phyloP scores from a whole-genome alignment of 106 monocot genomes.

The Phalaenopsis equestris region DNA sequence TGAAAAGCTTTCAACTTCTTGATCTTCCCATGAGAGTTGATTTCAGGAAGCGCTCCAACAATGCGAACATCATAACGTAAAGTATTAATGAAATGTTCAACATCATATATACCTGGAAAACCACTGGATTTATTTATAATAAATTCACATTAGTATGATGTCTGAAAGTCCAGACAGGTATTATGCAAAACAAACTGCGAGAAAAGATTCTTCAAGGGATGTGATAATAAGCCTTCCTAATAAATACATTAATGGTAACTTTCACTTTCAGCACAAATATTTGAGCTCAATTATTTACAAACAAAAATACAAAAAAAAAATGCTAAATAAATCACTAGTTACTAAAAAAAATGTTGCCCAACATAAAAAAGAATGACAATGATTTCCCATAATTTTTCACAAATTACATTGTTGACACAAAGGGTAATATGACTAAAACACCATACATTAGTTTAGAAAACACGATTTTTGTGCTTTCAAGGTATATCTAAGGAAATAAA shows the following conservation, averaged over 20 bases:
- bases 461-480: background rate
- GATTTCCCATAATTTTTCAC: background rate
- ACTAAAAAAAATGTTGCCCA: background rate
- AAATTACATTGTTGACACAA: background rate
- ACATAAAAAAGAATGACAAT: background rate
- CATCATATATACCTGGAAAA: constrained; percentile 96
- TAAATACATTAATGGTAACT: background rate
- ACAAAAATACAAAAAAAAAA: background rate
- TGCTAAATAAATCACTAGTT: background rate
- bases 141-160: constrained; percentile 20
- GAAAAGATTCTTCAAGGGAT: background rate
- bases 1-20: constrained; percentile 78
- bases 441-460: background rate
- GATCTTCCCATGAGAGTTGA: constrained; percentile 51
- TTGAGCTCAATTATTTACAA: background rate
- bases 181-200: background rate
- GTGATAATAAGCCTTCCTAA: background rate
- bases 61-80: constrained; percentile 71
- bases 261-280: background rate
- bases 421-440: background rate
- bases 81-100: constrained; percentile 74
- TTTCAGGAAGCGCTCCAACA: constrained; percentile 70
- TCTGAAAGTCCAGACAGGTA: background rate
- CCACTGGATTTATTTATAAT: constrained; percentile 44
- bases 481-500: background rate